Evolutionary conservation across 2,329 filamentous ascomycete species (phyloP).

Genomic region (Arthrinium phaeospermum): DNA sequence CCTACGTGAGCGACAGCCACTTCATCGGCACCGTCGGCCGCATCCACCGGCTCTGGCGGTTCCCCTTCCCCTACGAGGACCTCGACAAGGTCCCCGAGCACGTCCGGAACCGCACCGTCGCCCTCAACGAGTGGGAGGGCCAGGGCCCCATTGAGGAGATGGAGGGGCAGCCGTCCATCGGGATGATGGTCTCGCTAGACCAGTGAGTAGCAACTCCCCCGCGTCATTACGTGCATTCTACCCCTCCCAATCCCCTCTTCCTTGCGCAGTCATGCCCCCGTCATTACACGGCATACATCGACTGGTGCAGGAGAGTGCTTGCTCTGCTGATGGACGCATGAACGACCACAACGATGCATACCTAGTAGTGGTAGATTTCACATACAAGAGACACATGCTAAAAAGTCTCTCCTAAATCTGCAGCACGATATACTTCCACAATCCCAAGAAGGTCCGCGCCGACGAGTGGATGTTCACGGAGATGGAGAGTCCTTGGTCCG

Average conservation of each 20-base stretch:
- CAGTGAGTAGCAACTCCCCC: constrained; percentile 51
- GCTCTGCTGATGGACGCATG: no score
- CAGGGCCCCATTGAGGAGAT: constrained; percentile 55
- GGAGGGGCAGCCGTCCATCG: constrained; percentile 62
- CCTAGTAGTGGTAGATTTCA: no score
- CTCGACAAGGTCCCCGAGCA: constrained; percentile 56
- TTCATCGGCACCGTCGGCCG: constrained; percentile 90
- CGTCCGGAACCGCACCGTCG: constrained; percentile 43
- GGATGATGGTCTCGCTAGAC: constrained; percentile 87
- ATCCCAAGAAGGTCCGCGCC: constrained; percentile 61
- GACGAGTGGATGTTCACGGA: constrained; percentile 82
- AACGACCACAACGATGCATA: no score
- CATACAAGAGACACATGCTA: background rate
- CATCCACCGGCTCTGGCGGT: constrained; percentile 81
- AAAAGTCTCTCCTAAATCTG: background rate
- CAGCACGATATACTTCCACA: constrained; percentile 68
- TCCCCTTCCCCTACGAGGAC: constrained; percentile 60
- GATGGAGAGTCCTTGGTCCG: constrained; percentile 82
- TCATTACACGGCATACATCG: background rate
- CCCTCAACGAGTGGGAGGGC: constrained; percentile 50
- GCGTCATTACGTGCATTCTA: background rate
- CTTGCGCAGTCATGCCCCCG: constrained; percentile 2
- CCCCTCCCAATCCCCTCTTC: background rate
- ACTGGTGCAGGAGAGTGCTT: no score
- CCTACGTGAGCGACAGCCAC: constrained; percentile 91